phyloP scores from a whole-genome alignment of 2,329 filamentous ascomycete genomes.

The Penicillium decumbens region DNA sequence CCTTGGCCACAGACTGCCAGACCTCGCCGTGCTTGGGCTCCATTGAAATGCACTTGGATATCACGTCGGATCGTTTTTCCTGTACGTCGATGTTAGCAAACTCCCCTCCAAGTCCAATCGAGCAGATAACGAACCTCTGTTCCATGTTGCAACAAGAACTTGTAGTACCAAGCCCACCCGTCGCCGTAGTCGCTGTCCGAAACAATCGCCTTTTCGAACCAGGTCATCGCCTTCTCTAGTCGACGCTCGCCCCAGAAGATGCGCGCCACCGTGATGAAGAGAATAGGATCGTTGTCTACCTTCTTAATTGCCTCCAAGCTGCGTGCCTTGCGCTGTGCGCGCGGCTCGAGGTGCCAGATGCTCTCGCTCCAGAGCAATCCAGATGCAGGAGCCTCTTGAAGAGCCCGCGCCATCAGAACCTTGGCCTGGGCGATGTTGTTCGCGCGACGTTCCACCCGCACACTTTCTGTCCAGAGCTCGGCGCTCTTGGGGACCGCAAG shows the following conservation, averaged over 20 bases:
- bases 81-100: constrained; percentile 22
- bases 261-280: constrained; percentile 87
- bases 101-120: constrained; percentile 4
- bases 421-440: constrained; percentile 80
- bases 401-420: constrained; percentile 84
- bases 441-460: constrained; percentile 83
- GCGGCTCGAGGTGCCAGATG: constrained; percentile 88
- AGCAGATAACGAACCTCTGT: constrained; percentile 56
- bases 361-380: constrained; percentile 89
- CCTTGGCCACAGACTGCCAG: constrained; percentile 83
- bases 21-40: constrained; percentile 90
- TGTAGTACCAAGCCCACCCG: constrained; percentile 97
- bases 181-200: constrained; percentile 84
- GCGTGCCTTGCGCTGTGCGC: constrained; percentile 87
- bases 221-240: constrained; percentile 88
- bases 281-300: constrained; percentile 81
- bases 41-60: constrained; percentile 72
- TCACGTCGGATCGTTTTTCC: constrained; percentile 82
- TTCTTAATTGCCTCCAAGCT: constrained; percentile 95
- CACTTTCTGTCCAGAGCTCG: constrained; percentile 87
- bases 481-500: constrained; percentile 80
- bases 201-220: constrained; percentile 95
- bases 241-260: constrained; percentile 94
- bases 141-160: constrained; percentile 86
- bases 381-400: constrained; percentile 84